phyloP scores from a whole-genome alignment of 495 filamentous ascomycete genomes.

The Penicillium egyptiacum region DNA sequence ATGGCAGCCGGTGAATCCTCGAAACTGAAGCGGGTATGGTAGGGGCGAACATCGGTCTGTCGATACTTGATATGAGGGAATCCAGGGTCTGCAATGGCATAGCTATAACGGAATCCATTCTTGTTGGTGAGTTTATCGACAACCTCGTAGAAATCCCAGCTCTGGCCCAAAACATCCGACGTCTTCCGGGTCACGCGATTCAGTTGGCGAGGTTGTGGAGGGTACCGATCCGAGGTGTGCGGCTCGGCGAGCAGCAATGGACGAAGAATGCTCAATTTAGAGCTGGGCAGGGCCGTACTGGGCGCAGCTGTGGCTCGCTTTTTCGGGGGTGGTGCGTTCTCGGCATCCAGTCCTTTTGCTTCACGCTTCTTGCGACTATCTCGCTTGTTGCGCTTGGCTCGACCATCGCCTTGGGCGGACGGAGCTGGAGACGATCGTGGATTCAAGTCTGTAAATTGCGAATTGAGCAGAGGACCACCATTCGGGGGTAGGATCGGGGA shows the following conservation, averaged over 20 bases:
- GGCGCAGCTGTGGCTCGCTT: constrained; percentile 36
- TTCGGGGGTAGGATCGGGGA: constrained; percentile 40
- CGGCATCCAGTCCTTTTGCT: constrained; percentile 57
- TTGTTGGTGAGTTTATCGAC: constrained; percentile 78
- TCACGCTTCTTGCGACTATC: constrained; percentile 71
- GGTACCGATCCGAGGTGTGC: constrained; percentile 37
- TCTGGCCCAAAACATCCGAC: constrained; percentile 36
- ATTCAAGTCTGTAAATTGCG: constrained; percentile 36
- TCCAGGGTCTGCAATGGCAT: constrained; percentile 82
- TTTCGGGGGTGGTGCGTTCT: constrained; percentile 37
- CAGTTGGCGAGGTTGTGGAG: constrained; percentile 45
- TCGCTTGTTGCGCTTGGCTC: constrained; percentile 47
- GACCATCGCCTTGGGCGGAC: constrained; percentile 38
- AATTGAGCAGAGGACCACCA: constrained; percentile 30
- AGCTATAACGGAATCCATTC: constrained; percentile 85
- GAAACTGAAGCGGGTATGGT: constrained; percentile 78
- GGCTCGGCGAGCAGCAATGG: constrained; percentile 41
- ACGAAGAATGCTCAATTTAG: constrained; percentile 32
- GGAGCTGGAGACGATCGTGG: constrained; percentile 43
- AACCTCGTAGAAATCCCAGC: constrained; percentile 47
- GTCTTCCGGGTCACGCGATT: constrained; percentile 40
- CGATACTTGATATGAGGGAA: constrained; percentile 88
- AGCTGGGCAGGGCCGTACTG: constrained; percentile 35
- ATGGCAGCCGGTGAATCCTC: constrained; percentile 82
- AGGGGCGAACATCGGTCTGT: constrained; percentile 81